These are phyloP conservation scores for Dianthus caryophyllus DNA, from an alignment of 148 eudicot species.

Conservation along the genomic window DNA sequence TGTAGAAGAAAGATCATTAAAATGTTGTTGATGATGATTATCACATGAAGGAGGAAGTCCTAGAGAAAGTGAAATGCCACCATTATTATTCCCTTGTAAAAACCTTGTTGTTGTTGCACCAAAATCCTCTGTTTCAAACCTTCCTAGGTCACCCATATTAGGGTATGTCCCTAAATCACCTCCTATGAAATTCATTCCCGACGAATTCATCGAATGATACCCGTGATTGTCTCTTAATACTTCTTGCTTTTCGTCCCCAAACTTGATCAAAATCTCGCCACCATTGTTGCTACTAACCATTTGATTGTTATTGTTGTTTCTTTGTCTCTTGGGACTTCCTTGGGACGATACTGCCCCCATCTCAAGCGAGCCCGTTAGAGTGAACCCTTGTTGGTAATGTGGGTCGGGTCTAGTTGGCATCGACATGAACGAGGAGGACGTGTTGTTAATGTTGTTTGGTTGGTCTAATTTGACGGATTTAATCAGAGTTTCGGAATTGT, in stretches of 20 bases:
- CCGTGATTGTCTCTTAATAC: conserved; percentile 26
- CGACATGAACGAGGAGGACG: conserved; percentile 24
- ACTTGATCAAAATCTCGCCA: conserved; percentile 34
- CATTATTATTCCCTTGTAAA: conserved; percentile 39
- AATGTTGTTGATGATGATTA: conserved; percentile 30
- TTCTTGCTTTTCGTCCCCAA: conserved; percentile 34
- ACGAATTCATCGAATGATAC: conserved; percentile 36
- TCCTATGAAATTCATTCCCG: conserved; percentile 41
- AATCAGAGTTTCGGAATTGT: conserved; percentile 10
- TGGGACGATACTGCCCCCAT: conserved; percentile 37
- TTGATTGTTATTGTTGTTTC: conserved; percentile 32
- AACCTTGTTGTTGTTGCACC: conserved; percentile 23
- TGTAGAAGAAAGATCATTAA: conserved; percentile 27
- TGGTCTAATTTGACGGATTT: conserved; percentile 9
- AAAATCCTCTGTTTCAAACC: conserved; percentile 50
- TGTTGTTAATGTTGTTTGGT: background rate
- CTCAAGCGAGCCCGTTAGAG: conserved; percentile 38
- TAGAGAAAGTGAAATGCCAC: conserved; percentile 60
- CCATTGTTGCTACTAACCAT: conserved; percentile 10
- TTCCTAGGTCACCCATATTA: conserved; percentile 41
- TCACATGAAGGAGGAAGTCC: conserved; percentile 70
- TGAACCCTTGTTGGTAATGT: conserved; percentile 38
- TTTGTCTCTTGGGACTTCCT: conserved; percentile 51
- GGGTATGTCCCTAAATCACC: conserved; percentile 47
- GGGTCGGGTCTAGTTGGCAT: conserved; percentile 23